phyloP scores from a whole-genome alignment of 495 filamentous ascomycete genomes.

The Tuber umbilicatum region DNA sequence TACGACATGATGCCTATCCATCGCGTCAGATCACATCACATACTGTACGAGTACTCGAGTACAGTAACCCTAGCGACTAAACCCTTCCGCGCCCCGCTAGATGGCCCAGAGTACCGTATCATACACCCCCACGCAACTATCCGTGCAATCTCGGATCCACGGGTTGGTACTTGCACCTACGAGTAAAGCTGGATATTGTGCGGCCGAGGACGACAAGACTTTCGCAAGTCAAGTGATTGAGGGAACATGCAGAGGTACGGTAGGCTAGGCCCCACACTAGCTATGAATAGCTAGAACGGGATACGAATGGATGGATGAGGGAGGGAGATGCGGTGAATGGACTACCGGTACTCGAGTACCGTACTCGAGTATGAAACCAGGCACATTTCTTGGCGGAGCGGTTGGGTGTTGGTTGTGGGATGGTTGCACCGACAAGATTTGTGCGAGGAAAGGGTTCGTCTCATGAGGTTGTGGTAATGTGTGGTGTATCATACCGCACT shows the following conservation, averaged over 20 bases:
- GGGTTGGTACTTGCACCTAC: neutral
- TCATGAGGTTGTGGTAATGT: neutral
- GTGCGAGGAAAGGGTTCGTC: neutral
- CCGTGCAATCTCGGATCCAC: slow-evolving; percentile 1
- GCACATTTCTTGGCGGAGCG: neutral
- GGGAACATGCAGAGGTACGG: neutral
- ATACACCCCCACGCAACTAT: neutral
- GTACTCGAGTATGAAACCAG: too few relatives aligned
- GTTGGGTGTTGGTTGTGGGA: slow-evolving; percentile 3
- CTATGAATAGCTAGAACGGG: neutral
- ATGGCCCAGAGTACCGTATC: neutral
- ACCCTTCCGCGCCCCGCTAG: neutral
- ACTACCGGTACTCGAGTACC: too few relatives aligned
- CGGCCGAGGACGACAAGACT: neutral
- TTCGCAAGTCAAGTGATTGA: neutral
- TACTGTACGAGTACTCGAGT: too few relatives aligned
- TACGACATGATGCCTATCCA: neutral
- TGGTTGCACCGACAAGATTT: neutral
- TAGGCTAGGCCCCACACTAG: neutral
- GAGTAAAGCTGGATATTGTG: neutral
- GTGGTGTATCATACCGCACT: neutral
- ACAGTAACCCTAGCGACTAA: neutral
- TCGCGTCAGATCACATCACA: neutral
- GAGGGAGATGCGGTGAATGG: neutral
- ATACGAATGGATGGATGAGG: neutral